Conservation (phyloP, 768 basidiomycete genomes). For the Filobasidium wieringae region DNA sequence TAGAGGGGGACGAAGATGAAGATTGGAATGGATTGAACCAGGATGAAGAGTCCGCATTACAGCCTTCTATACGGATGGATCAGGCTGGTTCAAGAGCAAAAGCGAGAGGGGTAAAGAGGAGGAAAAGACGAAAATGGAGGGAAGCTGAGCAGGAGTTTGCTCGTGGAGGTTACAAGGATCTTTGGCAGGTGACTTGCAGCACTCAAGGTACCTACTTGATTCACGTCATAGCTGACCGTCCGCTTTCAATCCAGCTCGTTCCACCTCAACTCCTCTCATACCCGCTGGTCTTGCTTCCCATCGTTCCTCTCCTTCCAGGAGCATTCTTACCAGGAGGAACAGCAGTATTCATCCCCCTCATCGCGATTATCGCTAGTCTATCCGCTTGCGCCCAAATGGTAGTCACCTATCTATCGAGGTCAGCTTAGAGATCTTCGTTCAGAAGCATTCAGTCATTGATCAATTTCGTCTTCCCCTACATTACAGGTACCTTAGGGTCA, state of each 20-base stretch:
- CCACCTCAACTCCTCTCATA: constrained; percentile 33
- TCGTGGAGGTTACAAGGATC: constrained; percentile 4
- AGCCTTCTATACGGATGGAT: background rate
- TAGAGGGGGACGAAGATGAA: background rate
- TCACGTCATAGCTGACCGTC: background rate
- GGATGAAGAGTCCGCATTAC: background rate
- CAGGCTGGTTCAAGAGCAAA: background rate
- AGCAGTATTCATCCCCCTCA: constrained; percentile 31
- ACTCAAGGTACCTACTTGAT: too few species aligned
- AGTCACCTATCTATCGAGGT: constrained; percentile 35
- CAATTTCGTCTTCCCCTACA: background rate
- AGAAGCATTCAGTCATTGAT: background rate
- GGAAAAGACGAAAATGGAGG: constrained; percentile 7
- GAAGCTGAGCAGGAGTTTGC: constrained; percentile 8
- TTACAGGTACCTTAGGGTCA: constrained; percentile 35
- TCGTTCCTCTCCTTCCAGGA: constrained; percentile 29
- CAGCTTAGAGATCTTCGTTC: background rate
- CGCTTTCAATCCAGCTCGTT: constrained; percentile 20
- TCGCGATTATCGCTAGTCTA: constrained; percentile 26
- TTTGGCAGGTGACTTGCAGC: background rate
- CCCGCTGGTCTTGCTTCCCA: constrained; percentile 31
- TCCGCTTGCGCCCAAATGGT: constrained; percentile 36
- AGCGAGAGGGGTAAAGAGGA: background rate
- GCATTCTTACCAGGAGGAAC: constrained; percentile 36
- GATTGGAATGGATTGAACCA: constrained; percentile 9